Evolutionary conservation across 306 rosid species (phyloP), one percentile per base, ranked within the genome.

Genomic region (Sicyos edulis): DNA sequence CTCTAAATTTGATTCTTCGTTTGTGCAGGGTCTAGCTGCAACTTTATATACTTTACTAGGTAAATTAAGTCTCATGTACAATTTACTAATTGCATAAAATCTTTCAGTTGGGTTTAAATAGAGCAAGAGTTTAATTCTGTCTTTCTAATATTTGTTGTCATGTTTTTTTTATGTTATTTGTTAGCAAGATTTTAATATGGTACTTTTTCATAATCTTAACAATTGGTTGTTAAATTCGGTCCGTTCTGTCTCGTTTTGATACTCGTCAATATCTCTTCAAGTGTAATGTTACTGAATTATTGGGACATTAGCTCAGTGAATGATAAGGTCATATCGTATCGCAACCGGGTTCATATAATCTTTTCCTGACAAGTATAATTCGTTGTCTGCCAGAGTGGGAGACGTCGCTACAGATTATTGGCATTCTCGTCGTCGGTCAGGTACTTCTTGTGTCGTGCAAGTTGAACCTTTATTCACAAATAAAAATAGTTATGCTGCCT

Each of bases 381-480:
- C 44, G 57, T 73, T 55, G 42, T 64, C 55, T 85, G 60, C 58
- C 93, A 90, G 98, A 92, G 74, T 92, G 98, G 98, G 97, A 92
- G 90, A 88, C 75, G 78, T 87, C 96, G 37, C 76, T 92, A 64
- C 98, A 92, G 82, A 63, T 84, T 21, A 87, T 92, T 78, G 98
- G 82, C 60, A 57, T 77, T 24, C 52, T 90, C 75, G 96, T 96
- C 78, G 76, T 92, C 50, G 59, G 85, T 77, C 90, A 87, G 96
- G 98, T 92, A 86, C 61, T 79, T 72, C 34, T 72, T 78, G 63
- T 42, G 29, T 8, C 68, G 73, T 75, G 26, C 50, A 47, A 77
- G 63, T 59, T 80, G 44, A 49, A 29, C 19, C 49, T 20, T 7
- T 15, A 29, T 37, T 37, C 9, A 2, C 16, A 20, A 57, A 32